These are phyloP conservation scores for Hymenochaete sp. DNA, from an alignment of 1,284 basidiomycete species.

Conservation along the genomic window DNA sequence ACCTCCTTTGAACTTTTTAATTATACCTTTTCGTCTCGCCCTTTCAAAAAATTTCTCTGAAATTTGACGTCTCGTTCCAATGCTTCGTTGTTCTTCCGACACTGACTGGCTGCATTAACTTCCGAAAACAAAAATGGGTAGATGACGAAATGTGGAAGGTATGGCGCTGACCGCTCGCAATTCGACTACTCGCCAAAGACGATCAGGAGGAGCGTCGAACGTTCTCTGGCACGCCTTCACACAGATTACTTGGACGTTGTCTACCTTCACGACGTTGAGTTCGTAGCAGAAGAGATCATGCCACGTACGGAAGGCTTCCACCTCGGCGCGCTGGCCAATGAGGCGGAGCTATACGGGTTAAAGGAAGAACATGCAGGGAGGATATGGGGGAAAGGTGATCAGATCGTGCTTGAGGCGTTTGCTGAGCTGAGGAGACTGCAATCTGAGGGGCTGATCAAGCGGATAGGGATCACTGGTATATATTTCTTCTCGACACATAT, in stretches of 20 bases:
- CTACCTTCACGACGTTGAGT: conserved; percentile 92
- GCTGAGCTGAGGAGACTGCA: conserved; percentile 68
- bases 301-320: conserved; percentile 49
- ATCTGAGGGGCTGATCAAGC: conserved; percentile 66
- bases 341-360: conserved; percentile 55
- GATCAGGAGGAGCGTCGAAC: conserved; percentile 62
- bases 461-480: conserved; percentile 83
- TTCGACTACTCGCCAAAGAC: conserved; percentile 78
- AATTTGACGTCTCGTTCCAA: too few relatives aligned
- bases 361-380: conserved; percentile 46
- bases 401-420: conserved; percentile 67
- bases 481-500: too few relatives aligned
- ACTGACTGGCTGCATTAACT: too few relatives aligned
- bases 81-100: too few relatives aligned
- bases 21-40: too few relatives aligned
- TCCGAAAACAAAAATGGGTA: too few relatives aligned
- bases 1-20: too few relatives aligned
- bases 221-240: conserved; percentile 66
- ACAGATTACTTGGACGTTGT: conserved; percentile 82
- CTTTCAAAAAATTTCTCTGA: too few relatives aligned
- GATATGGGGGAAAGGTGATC: conserved; percentile 72
- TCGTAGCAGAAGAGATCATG: conserved; percentile 54
- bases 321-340: conserved; percentile 41
- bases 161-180: conserved; percentile 47
- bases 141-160: conserved; percentile 94